Evolutionary conservation across 1,284 basidiomycete species (phyloP), one percentile per base, ranked within the genome.

Genomic region (Neolentinus lepideus): DNA sequence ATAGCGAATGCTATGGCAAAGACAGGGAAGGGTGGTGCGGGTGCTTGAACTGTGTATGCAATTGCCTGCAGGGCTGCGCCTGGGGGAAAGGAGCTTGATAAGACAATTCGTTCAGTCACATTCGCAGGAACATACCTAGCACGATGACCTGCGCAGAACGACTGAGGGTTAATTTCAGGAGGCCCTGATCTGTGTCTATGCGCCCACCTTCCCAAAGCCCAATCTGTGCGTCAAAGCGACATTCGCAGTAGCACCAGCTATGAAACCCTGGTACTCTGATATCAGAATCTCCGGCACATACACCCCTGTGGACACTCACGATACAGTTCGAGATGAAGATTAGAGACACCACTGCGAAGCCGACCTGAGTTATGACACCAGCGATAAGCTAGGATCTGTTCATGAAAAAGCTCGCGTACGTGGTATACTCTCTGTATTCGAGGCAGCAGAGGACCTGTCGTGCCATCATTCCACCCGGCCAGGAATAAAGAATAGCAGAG

Each of bases 11-110:
- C 74, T 25, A 85, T 64, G 10, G 79, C 76, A 59, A 85, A 85
- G 1, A 76, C 72, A 1, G 85, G 84, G 62, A 85, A 90, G 1
- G 86, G 85, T 0, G 79, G 74, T 1, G 78, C 79, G 16, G 83
- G 71, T n/a, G 78, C 73, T 60, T 83, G 75, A 33, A 88, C 68
- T 2, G 68, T 58, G 63, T 84, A 87, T 1, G 73, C 81, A 10
- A 80, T 58, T 1, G 69, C 58, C 51, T 76, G 68, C 11, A 65
- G 54, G 1, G 62, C 46, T 3, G 75, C 68, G 24, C 76, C 74
- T 66, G 58, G 35, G 50, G 43, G 54, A 26, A 59, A 35, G 8
- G 3, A 22, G 16, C 43, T 29, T 25, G 31, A 1, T n/a, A 31
- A 46, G 12, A 6, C 10, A 21, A 45, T n/a, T 31, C 12, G 29